Percentiles rank a stretch among this genome's conserved stretches.
Conservation (phyloP, 768 basidiomycete genomes). For the Leccinum subgranulosum region DNA sequence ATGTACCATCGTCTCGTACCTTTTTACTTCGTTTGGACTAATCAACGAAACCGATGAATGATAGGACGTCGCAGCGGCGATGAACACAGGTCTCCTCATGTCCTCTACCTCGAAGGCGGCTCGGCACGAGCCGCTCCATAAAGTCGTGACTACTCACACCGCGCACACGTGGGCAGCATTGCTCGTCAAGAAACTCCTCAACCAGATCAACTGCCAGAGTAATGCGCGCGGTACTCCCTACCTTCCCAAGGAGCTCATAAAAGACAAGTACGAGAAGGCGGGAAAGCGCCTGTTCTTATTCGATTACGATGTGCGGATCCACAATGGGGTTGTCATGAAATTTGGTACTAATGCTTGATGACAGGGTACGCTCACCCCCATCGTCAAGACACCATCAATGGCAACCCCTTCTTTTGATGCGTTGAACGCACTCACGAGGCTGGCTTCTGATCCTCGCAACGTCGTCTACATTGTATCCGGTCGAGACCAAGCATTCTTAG, state of each 20-base stretch:
- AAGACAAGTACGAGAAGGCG: conserved; percentile 60
- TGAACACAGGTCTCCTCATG: conserved; percentile 88
- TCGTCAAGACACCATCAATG: conserved; percentile 90
- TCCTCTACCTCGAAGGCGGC: conserved; percentile 64
- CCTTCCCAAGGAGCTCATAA: conserved; percentile 61
- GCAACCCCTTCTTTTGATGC: conserved; percentile 78
- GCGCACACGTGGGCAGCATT: conserved; percentile 94
- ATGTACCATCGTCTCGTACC: conserved; percentile 22
- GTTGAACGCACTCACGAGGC: conserved; percentile 65
- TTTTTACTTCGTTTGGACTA: background rate
- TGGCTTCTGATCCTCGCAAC: conserved; percentile 81
- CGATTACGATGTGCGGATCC: conserved; percentile 82
- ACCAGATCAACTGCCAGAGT: conserved; percentile 74
- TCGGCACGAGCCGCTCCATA: conserved; percentile 75
- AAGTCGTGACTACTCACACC: conserved; percentile 88
- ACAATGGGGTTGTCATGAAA: background rate
- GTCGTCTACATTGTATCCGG: conserved; percentile 97
- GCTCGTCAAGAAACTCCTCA: conserved; percentile 83
- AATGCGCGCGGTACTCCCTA: conserved; percentile 84
- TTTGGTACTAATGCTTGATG: background rate
- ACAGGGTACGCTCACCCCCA: conserved; percentile 93
- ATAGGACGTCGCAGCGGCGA: conserved; percentile 84
- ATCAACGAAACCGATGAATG: background rate
- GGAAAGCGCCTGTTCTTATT: conserved; percentile 88
- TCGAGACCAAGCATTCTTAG: conserved; percentile 89